These are phyloP conservation scores for Dothistroma septosporum DNA, from an alignment of 2,329 filamentous ascomycete species.

Conservation along the genomic window DNA sequence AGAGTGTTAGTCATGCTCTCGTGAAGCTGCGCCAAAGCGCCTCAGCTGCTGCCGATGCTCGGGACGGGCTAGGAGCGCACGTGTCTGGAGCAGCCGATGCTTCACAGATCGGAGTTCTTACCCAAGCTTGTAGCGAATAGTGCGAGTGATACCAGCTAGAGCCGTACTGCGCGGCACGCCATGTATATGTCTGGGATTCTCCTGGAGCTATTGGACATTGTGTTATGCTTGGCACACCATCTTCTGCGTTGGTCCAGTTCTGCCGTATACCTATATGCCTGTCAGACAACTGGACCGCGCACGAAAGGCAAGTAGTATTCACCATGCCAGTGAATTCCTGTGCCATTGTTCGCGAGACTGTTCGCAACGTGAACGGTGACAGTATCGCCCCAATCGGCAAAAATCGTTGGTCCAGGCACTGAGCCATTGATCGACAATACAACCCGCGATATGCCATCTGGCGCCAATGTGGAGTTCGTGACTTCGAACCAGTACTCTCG, in stretches of 20 bases:
- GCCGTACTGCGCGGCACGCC: slow-evolving; percentile 36
- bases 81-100: too few relatives aligned
- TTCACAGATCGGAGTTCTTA: too few relatives aligned
- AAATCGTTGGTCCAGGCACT: slow-evolving; percentile 46
- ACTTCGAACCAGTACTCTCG: slow-evolving; percentile 45
- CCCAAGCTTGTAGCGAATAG: slow-evolving; percentile 39
- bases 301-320: not conserved
- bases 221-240: slow-evolving; percentile 49
- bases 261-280: slow-evolving; percentile 37
- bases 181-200: slow-evolving; percentile 40
- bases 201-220: slow-evolving; percentile 66
- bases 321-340: slow-evolving; percentile 50
- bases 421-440: slow-evolving; percentile 46
- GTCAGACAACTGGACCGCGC: not conserved
- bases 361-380: slow-evolving; percentile 34
- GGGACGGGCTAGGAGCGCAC: too few relatives aligned
- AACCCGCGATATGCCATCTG: slow-evolving; percentile 43
- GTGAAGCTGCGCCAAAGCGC: too few relatives aligned
- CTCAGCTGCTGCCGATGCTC: too few relatives aligned
- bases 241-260: slow-evolving; percentile 51
- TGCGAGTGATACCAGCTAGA: slow-evolving; percentile 43
- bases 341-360: slow-evolving; percentile 43
- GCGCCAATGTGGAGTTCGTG: slow-evolving; percentile 42
- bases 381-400: slow-evolving; percentile 40
- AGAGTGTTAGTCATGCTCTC: too few relatives aligned